phyloP scores from a whole-genome alignment of 164 flowering plant species.

The Kalanchoe fedtschenkoi region DNA sequence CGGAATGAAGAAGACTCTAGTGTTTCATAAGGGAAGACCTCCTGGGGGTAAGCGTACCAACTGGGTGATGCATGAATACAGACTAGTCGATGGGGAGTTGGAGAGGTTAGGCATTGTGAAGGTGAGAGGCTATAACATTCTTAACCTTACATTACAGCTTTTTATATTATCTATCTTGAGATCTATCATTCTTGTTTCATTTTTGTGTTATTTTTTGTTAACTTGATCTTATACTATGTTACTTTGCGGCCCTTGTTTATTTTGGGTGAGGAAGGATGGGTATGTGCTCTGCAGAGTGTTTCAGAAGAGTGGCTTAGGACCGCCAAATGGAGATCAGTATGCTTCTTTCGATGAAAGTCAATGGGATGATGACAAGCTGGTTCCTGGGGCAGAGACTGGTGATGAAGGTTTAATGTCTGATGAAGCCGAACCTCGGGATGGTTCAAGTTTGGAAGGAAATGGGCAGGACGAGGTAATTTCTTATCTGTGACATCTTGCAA shows the following conservation, averaged over 20 bases:
- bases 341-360: conserved; percentile 58
- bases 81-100: conserved; percentile 34
- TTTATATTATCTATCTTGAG: background rate
- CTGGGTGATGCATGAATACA: conserved; percentile 57
- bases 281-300: conserved; percentile 57
- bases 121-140: conserved; percentile 14
- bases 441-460: conserved; percentile 13
- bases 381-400: conserved; percentile 26
- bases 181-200: background rate
- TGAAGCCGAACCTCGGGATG: conserved; percentile 18
- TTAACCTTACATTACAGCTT: background rate
- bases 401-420: conserved; percentile 19
- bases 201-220: background rate
- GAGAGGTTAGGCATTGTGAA: conserved; percentile 18
- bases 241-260: conserved; percentile 2
- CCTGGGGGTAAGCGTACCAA: conserved; percentile 46
- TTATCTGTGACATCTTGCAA: background rate
- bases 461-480: conserved; percentile 4
- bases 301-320: conserved; percentile 50
- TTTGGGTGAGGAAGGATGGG: conserved; percentile 31
- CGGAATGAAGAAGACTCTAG: conserved; percentile 49
- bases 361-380: conserved; percentile 37
- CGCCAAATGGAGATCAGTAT: conserved; percentile 46
- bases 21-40: conserved; percentile 46
- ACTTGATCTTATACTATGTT: background rate